Base-by-base conservation (phyloP, 2,329 filamentous ascomycete genomes). In the Lasiodiplodia theobromae region DNA sequence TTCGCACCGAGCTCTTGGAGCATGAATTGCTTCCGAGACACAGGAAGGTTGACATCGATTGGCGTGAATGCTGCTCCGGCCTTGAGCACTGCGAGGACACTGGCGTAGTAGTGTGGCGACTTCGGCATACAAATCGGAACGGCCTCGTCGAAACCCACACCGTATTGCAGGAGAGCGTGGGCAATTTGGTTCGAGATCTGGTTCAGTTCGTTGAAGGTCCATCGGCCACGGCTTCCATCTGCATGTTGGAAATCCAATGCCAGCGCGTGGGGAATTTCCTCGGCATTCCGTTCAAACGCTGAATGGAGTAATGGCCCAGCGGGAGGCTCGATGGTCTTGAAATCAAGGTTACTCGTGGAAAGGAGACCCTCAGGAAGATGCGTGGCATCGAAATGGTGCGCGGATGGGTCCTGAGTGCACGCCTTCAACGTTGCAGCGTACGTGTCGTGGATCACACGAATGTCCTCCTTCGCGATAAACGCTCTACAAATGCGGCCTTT, bases 161-260 rank as follows among this genome's bases (percentile, higher is more conserved):
- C 71, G n/a, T 67, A 62, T 21, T 71, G 52, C 4, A 79, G 68
- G 16, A 81, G 66, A 23, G 69, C 70, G 71, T 77, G 71, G 21
- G 79, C 78, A 54, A 80, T 73, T 23, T 71, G 69, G 68, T 81
- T 79, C 4, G 78, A 77, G 53, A 68, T 71, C 51, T 71, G 62
- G 56, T 80, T 77, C 14, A 81, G 65, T 21, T 68, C 68, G 28
- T 69, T 40, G 65, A 76, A 80, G 16, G 77, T 77, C 77, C 79
- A 82, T n/a, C 49, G 69, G 18, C 75, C 75, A 40, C 73, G 69
- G 25, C 69, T 56, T 16, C 76, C 77, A 58, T 76, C 72, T 10
- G 71, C 69, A 58, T 79, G 74, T 12, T 77, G 70, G 66, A 81
- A 83, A 47, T 82, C 79, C 7, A 83, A 74, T 4, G 80, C 80